Base-by-base conservation (phyloP, 208 protist genomes). In the Leishmania aethiopica region DNA sequence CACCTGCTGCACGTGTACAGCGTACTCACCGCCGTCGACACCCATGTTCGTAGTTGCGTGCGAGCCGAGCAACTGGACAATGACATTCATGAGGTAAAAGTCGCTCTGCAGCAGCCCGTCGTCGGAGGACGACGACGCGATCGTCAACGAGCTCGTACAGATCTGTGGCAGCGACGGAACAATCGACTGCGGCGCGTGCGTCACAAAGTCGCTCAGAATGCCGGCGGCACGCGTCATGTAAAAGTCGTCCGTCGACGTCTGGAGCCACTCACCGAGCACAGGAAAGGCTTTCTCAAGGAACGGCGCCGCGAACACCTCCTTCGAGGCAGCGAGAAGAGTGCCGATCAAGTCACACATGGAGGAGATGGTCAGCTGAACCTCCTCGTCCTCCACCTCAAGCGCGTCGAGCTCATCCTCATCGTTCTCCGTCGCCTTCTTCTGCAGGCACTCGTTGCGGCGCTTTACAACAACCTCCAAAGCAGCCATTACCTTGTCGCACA, bases 341-440 rank as follows among this genome's bases (percentile, higher is more conserved):
- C 92, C 93, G 69, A 97, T 78, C 40, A 96, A 78, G 60, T 94
- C 90, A 59, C 84, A 88, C 1, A 88, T 85, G 32, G 91, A 89
- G 22, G 83, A 75, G 60, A 98, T 94, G 81, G 85, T 89, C 17
- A 66, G n/a, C 75, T 96, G 85, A 51, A 92, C 67, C 86, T 96
- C 89, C 72, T 96, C 95, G 67, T 94, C 87, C 84, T 93, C 88
- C 57, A 87, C 84, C 67, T 94, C 84, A 19, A 98, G 88, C 72
- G 72, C 78, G 80, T 98, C 95, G 40, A 96, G 78, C 82, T 96
- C 93, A 74, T 98, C 95, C 83, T 98, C 95, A 67, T 98, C 95
- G 73, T 95, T 84, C 83, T 98, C 93, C 25, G 78, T 74, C 17
- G 81, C 80, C 66, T 91, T 92, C 72, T 88, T 93, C 77, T 84